These are phyloP conservation scores for Hymenotorrendiella dingleyae DNA, from an alignment of 2,329 filamentous ascomycete genomes.

Conservation along the genomic window DNA sequence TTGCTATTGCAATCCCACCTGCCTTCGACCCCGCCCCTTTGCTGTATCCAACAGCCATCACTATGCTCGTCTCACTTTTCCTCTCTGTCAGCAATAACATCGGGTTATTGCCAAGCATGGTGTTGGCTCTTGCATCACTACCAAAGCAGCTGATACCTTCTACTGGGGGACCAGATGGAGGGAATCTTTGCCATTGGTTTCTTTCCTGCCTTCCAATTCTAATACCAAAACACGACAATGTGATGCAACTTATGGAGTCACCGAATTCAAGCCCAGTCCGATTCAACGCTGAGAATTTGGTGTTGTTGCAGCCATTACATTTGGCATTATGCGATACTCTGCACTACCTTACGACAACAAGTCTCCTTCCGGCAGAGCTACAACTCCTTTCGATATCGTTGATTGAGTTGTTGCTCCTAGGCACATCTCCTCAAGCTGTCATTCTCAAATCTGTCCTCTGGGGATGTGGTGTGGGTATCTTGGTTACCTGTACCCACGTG, in stretches of 20 bases:
- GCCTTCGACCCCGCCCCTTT: constrained; percentile 88
- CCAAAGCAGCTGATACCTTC: constrained; percentile 67
- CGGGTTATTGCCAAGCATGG: constrained; percentile 69
- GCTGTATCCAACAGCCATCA: constrained; percentile 76
- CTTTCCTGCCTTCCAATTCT: constrained; percentile 64
- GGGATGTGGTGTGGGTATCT: constrained; percentile 71
- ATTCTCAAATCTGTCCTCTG: constrained; percentile 83
- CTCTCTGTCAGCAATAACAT: constrained; percentile 56
- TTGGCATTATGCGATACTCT: constrained; percentile 68
- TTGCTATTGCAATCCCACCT: constrained; percentile 52
- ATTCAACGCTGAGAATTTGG: constrained; percentile 30
- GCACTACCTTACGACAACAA: constrained; percentile 80
- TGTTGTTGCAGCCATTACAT: constrained; percentile 76
- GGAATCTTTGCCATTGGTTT: constrained; percentile 71
- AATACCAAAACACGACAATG: constrained; percentile 5
- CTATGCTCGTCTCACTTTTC: constrained; percentile 70
- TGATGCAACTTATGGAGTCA: not conserved
- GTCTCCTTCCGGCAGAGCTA: constrained; percentile 78
- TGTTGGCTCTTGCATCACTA: constrained; percentile 73
- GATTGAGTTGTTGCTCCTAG: constrained; percentile 74
- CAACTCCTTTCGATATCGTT: constrained; percentile 79
- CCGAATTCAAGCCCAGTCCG: constrained; percentile 24
- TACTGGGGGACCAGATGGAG: constrained; percentile 47
- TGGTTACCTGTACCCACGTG: constrained; percentile 66
- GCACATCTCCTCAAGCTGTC: constrained; percentile 73